A percentile compares a stretch with the other conserved stretches of the same genome.
These are phyloP conservation scores for Salvia sclarea DNA, from an alignment of 305 asterid species.

Conservation along the genomic window DNA sequence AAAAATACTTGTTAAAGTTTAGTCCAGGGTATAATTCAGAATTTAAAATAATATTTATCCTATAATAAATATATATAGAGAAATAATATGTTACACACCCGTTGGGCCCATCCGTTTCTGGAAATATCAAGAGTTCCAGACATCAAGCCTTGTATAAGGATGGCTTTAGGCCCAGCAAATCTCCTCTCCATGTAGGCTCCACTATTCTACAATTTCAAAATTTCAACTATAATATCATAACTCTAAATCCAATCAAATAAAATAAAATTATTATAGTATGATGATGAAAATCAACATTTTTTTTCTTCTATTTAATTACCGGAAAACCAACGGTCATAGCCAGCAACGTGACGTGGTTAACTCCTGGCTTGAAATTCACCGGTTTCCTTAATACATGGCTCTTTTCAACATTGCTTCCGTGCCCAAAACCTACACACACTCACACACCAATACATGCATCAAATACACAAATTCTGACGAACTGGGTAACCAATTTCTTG, in stretches of 20 bases:
- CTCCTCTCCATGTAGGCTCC: constrained; percentile 95
- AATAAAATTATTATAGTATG: too few relatives aligned
- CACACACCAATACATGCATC: too few relatives aligned
- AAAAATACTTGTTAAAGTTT: too few relatives aligned
- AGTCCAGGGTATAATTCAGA: too few relatives aligned
- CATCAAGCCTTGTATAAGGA: constrained; percentile 66
- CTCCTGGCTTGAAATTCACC: constrained; percentile 49
- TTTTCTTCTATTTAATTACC: constrained; percentile 35
- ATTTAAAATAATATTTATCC: too few relatives aligned
- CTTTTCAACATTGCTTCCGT: constrained; percentile 76
- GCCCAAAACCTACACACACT: constrained; percentile 57
- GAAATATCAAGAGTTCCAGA: constrained; percentile 81
- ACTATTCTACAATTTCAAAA: constrained; percentile 55
- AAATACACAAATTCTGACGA: too few relatives aligned
- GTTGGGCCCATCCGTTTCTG: constrained; percentile 62
- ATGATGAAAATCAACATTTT: too few relatives aligned
- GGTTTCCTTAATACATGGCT: constrained; percentile 56
- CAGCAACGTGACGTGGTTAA: constrained; percentile 55
- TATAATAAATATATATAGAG: too few relatives aligned
- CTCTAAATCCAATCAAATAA: not conserved
- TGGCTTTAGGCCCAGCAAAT: constrained; percentile 75
- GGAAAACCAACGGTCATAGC: constrained; percentile 75
- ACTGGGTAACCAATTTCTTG: too few relatives aligned
- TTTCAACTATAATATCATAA: not conserved
- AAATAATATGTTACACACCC: too few relatives aligned